Base-by-base conservation (phyloP, 495 filamentous ascomycete genomes). In the Hypoxylon fuscum region DNA sequence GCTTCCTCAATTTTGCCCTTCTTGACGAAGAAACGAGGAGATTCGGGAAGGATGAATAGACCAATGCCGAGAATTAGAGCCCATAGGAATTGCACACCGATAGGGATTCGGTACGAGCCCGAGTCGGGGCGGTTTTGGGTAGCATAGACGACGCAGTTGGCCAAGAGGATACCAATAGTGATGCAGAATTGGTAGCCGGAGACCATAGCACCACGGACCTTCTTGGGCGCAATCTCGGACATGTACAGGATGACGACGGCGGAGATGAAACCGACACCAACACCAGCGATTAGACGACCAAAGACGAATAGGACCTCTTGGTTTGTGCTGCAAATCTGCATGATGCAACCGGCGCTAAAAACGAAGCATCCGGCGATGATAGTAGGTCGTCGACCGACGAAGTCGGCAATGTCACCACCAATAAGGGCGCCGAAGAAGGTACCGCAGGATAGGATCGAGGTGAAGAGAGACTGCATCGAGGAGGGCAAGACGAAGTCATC, bases 41-140 rank as follows among this genome's bases (percentile, higher is more conserved):
- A 88, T 42, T 80, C 77, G 21, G 70, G 83, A 12, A 86, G 78
- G 55, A 85, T 66, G 62, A 83, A 69, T 25, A 86, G 76, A 58
- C 81, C 88, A 23, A 48, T 48, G 21, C 72, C 86, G 20, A 91
- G 80, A 59, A 90, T 83, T 3, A 88, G 37, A 37, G 87, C 86
- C 87, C 87, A 91, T 10, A 85, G 64, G 65, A 88, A 84, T 68
- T 91, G 88, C 11, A 90, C 64, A 7, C 72, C 83, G 47, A 90
- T 87, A n/a, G 88, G 88, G 31, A 91, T 90, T 27, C 87, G 82
- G 78, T 90, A 91, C 7, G 86, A 88, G 46, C 85, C 85, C 1
- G 86, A 83, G 65, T 88, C 83, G 17, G 68, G 69, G 55, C 82
- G 82, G 56, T 83, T 60, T 70, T 87, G 77, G 5, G 86, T 89